Percentiles rank a stretch among this genome's conserved stretches.
Conservation (phyloP, 192 early-diverging fungal genomes). For the Pilobolus umbonatus region DNA sequence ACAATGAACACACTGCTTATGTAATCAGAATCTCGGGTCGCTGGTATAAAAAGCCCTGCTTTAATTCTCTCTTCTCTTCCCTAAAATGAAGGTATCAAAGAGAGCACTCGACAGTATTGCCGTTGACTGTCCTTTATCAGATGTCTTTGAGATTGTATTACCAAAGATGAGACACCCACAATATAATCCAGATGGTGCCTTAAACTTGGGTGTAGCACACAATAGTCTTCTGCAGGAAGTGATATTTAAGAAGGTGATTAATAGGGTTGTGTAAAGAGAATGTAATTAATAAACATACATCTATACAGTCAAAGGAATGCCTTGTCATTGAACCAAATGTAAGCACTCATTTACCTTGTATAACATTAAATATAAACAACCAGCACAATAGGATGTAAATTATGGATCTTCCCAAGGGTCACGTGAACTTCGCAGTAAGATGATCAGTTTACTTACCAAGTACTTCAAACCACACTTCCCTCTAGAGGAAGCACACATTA, state of each 20-base stretch:
- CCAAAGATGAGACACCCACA: not conserved
- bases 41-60: too few species aligned
- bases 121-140: not conserved
- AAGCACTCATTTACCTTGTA: not conserved
- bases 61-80: not conserved
- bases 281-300: too few species aligned
- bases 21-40: too few species aligned
- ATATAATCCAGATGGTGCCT: constrained; percentile 61
- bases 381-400: constrained; percentile 31
- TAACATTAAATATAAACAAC: too few species aligned
- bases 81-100: constrained; percentile 1
- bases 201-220: constrained; percentile 80
- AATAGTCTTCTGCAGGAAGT: constrained; percentile 60
- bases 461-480: constrained; percentile 48
- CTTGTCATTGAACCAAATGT: not conserved
- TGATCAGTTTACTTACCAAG: constrained; percentile 63
- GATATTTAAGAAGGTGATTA: constrained; percentile 55
- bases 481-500: constrained; percentile 50
- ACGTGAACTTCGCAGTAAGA: constrained; percentile 43
- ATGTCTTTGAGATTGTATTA: not conserved
- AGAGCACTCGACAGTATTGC: constrained; percentile 2
- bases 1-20: too few species aligned
- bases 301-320: constrained; percentile 4
- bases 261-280: too few species aligned
- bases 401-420: constrained; percentile 54